These are phyloP conservation scores for Iris pallida DNA, from an alignment of 116 monocot genomes.

Conservation along the genomic window DNA sequence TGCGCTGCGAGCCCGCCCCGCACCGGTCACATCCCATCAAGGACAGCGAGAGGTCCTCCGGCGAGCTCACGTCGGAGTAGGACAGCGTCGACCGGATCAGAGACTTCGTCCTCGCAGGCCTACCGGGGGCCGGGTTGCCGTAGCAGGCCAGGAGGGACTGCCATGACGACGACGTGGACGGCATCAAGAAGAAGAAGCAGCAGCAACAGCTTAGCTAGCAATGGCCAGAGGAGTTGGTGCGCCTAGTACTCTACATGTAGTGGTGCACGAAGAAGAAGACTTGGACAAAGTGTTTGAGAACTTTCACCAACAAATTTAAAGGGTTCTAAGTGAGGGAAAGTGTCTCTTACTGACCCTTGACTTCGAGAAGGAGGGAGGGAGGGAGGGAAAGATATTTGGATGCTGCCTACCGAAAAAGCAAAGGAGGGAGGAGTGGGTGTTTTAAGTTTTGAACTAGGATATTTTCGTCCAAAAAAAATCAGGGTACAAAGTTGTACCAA, in stretches of 20 bases:
- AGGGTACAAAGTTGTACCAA: too few species aligned
- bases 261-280: not conserved
- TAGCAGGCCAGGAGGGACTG: conserved; percentile 3
- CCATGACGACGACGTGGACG: not conserved
- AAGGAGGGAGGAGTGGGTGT: too few species aligned
- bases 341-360: too few species aligned
- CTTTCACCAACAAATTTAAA: conserved; percentile 6
- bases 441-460: too few species aligned
- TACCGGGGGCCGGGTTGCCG: not conserved
- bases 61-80: conserved; percentile 35
- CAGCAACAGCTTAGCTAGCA: too few species aligned
- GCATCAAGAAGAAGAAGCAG: not conserved
- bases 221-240: too few species aligned
- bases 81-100: conserved; percentile 17
- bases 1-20: conserved; percentile 28
- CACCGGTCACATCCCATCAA: conserved; percentile 30
- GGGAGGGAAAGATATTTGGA: too few species aligned
- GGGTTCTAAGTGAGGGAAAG: not conserved
- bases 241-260: too few species aligned
- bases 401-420: too few species aligned
- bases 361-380: too few species aligned
- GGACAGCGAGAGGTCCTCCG: conserved; percentile 42
- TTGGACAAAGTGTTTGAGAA: not conserved
- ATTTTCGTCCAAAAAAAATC: too few species aligned
- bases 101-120: not conserved